Evolutionary conservation across 2,329 filamentous ascomycete genomes (phyloP).

Genomic region (Fusarium sp.): DNA sequence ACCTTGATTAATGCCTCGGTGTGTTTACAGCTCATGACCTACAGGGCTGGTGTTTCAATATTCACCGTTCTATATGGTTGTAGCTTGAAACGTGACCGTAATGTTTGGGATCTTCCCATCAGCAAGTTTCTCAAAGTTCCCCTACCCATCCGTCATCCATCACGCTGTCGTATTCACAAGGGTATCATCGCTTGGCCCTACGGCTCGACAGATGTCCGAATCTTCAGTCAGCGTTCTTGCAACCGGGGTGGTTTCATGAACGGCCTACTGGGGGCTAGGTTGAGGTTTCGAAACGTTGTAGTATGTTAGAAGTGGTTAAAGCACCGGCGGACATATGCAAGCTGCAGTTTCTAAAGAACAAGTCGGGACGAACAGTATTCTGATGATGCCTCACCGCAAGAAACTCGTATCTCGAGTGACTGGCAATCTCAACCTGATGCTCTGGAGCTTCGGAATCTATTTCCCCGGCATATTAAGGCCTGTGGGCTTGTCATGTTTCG

Average conservation of each 20-base stretch:
- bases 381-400: conserved; percentile 7
- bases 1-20: conserved; percentile 8
- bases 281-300: conserved; percentile 31
- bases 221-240: conserved; percentile 17
- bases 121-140: conserved; percentile 18
- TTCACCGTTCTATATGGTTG: conserved; percentile 28
- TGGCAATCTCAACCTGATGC: conserved; percentile 17
- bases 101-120: conserved; percentile 32
- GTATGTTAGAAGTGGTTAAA: conserved; percentile 24
- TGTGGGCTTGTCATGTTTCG: conserved; percentile 34
- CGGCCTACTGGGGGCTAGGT: background rate
- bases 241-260: conserved; percentile 4
- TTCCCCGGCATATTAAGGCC: conserved; percentile 38
- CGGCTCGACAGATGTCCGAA: conserved; percentile 26
- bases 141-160: conserved; percentile 4
- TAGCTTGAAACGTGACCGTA: conserved; percentile 31
- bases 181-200: conserved; percentile 39
- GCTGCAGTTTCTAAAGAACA: background rate
- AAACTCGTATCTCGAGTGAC: conserved; percentile 11
- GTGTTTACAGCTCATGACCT: conserved; percentile 6
- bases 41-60: conserved; percentile 35
- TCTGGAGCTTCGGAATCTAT: conserved; percentile 34
- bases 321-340: conserved; percentile 10
- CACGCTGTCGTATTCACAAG: conserved; percentile 10
- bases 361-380: background rate